A percentile compares a stretch with the other conserved stretches of the same genome.
phyloP scores from a whole-genome alignment of 2,329 filamentous ascomycete genomes.

The Pseudogymnoascus sp. region DNA sequence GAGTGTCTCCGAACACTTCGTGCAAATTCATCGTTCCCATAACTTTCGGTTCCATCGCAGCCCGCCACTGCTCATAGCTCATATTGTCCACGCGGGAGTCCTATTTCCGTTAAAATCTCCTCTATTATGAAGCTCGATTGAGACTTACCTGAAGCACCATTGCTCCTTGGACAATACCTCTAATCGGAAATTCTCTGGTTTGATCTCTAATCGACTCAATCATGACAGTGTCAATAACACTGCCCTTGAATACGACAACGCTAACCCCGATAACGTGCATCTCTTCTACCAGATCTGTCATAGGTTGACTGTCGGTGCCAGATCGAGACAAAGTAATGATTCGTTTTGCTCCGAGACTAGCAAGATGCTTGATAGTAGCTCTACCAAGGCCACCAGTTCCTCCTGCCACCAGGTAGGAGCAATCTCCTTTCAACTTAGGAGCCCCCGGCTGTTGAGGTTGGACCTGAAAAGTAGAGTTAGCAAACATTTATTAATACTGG shows the following conservation, averaged over 20 bases:
- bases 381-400: not conserved
- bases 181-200: not conserved
- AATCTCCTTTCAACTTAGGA: not conserved
- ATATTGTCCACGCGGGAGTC: not conserved
- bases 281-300: not conserved
- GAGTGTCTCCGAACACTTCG: not conserved
- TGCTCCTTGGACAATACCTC: not conserved
- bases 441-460: not conserved
- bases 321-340: not conserved
- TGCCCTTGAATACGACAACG: not conserved
- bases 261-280: not conserved
- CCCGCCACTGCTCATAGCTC: slow-evolving; percentile 12
- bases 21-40: slow-evolving; percentile 16
- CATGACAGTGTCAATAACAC: not conserved
- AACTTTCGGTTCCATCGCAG: slow-evolving; percentile 15
- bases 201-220: not conserved
- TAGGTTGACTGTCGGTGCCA: not conserved
- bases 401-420: not conserved
- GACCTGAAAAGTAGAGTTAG: not conserved
- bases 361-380: not conserved
- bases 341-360: not conserved
- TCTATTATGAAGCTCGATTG: too few species aligned
- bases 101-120: not conserved
- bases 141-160: not conserved
- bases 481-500: too few species aligned